Evolutionary conservation across 176 grass and related monocot genomes (phyloP), one percentile per base, ranked within the genome.

Genomic region (Rhipidocladum racemiflorum): DNA sequence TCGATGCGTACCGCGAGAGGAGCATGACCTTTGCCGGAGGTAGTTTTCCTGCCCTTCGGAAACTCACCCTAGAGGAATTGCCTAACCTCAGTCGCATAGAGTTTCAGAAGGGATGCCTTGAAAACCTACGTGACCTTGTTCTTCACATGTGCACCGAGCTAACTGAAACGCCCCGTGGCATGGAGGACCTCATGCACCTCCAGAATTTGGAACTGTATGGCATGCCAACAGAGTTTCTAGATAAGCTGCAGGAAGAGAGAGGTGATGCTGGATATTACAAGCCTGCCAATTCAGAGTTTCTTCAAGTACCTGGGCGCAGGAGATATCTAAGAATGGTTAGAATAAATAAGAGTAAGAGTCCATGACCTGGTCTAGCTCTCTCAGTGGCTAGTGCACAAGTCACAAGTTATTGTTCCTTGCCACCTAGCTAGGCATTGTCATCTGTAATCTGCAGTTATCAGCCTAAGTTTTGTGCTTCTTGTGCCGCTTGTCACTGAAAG

Each of bases 91-190:
- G 3, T 7, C 61, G 18, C 75, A 77, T 91, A 38, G 77, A 57
- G 54, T 85, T 91, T 71, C 35, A 85, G 6, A 21, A 67, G 67
- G 66, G 51, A 4, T 68, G 76, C 14, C 76, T 91, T 21, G 17
- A 13, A 6, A 32, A 70, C 2, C 63, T 81, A 27, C 27, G 4
- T 13, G 7, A 70, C 6, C 14, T 76, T 55, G 68, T 20, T 16
- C 55, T 91, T 21, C 34, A 36, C 0, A 16, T 5, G 10, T 91
- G 89, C 36, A 38, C 7, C 12, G 3, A 76, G 39, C 54, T 91
- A 18, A 75, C 57, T 57, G 76, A 29, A 11, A 15, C 39, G 56
- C 84, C 88, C 1, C 15, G n/a, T 53, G 76, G 85, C n/a, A 81
- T 91, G 20, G 45, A 76, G 30, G 67, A 81, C 53, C 81, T 91